These are phyloP conservation scores for Ophiostoma sp. DNA, from an alignment of 2,329 filamentous ascomycete genomes.

Conservation along the genomic window DNA sequence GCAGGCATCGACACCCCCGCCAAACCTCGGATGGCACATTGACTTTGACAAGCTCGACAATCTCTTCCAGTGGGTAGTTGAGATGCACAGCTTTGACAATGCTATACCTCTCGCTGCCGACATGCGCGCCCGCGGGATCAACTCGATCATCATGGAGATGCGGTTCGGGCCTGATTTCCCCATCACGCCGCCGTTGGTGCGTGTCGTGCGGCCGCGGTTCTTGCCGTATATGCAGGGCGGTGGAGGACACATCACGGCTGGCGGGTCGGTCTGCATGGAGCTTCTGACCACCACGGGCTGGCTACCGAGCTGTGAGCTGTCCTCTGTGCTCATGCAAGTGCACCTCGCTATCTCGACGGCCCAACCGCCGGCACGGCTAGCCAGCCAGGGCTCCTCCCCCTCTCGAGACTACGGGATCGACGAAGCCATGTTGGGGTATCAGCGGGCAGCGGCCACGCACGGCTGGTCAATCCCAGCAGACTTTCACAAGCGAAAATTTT, in stretches of 20 bases:
- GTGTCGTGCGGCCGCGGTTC: slow-evolving; percentile 76
- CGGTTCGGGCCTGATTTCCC: slow-evolving; percentile 75
- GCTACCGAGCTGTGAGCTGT: slow-evolving; percentile 66
- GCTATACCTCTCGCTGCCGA: slow-evolving; percentile 66
- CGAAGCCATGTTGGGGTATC: slow-evolving; percentile 71
- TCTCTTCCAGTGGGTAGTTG: slow-evolving; percentile 86
- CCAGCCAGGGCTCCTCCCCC: accelerated
- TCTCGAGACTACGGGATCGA: slow-evolving; percentile 55
- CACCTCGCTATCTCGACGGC: slow-evolving; percentile 65
- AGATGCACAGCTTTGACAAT: slow-evolving; percentile 75
- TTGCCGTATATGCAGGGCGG: slow-evolving; percentile 65
- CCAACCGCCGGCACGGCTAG: slow-evolving; percentile 71
- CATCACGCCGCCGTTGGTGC: slow-evolving; percentile 74
- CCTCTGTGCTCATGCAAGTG: slow-evolving; percentile 75
- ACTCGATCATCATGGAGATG: slow-evolving; percentile 72
- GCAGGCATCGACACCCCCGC: slow-evolving; percentile 53
- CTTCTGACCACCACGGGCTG: slow-evolving; percentile 79
- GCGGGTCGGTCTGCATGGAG: slow-evolving; percentile 80
- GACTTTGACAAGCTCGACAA: slow-evolving; percentile 62
- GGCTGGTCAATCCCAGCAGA: slow-evolving; percentile 52
- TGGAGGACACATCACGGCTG: slow-evolving; percentile 78
- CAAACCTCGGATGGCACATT: slow-evolving; percentile 79
- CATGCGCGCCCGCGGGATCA: slow-evolving; percentile 58
- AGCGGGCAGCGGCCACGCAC: slow-evolving; percentile 61
- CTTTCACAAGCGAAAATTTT: slow-evolving; percentile 4